Evolutionary conservation across 2,329 filamentous ascomycete species (phyloP).

Genomic region (Aspergillus sp.): DNA sequence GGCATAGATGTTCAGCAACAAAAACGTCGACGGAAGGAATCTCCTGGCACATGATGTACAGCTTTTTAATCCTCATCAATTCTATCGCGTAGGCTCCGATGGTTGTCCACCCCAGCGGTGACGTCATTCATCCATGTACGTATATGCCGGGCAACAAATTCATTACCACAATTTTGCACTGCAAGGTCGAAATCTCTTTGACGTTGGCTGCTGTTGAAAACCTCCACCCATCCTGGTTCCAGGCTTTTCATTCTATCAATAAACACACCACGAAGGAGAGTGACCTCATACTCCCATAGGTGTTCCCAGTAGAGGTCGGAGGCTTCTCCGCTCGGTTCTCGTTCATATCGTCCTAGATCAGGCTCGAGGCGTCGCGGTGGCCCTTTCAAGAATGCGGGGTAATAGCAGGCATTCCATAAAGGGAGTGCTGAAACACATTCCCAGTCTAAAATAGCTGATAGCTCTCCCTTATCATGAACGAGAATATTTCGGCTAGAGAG

Average conservation of each 20-base stretch:
- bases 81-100: slow-evolving; percentile 37
- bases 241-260: slow-evolving; percentile 9
- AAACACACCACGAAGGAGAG: slow-evolving; percentile 10
- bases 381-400: slow-evolving; percentile 6
- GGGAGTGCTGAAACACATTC: slow-evolving; percentile 15
- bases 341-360: slow-evolving; percentile 2
- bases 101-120: slow-evolving; percentile 40
- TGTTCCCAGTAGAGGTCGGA: slow-evolving; percentile 11
- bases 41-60: too few species aligned
- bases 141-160: slow-evolving; percentile 6
- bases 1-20: too few species aligned
- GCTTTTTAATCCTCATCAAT: slow-evolving; percentile 36
- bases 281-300: slow-evolving; percentile 10
- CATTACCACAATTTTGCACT: slow-evolving; percentile 5
- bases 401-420: slow-evolving; percentile 11
- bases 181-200: slow-evolving; percentile 12
- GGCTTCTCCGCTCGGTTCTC: background rate
- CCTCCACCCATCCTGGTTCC: slow-evolving; percentile 6
- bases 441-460: slow-evolving; percentile 12
- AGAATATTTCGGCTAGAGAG: slow-evolving; percentile 12
- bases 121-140: slow-evolving; percentile 18
- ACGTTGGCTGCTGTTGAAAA: slow-evolving; percentile 3
- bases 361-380: slow-evolving; percentile 2
- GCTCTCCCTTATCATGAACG: slow-evolving; percentile 8
- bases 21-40: too few species aligned